Evolutionary conservation across 129 eudicot genomes (phyloP).

Genomic region (Rutidosis leptorrhynchoides): DNA sequence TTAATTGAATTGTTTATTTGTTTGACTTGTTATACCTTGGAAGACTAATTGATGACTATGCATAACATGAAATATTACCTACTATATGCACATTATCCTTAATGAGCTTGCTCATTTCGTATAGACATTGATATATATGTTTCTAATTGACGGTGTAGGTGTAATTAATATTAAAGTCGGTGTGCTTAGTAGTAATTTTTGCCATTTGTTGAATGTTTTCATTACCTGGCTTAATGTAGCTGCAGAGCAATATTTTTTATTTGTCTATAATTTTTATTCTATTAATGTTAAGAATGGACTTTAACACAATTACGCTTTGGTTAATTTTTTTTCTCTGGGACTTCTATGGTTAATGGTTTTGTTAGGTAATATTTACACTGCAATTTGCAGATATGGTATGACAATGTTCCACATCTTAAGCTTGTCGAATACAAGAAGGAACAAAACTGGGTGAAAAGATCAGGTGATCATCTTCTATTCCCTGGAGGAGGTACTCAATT

Average conservation of each 20-base stretch:
- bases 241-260: neutral
- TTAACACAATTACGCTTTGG: constrained; percentile 3
- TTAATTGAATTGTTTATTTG: neutral
- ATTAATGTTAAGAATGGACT: neutral
- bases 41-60: neutral
- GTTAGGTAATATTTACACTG: neutral
- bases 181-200: neutral
- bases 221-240: neutral
- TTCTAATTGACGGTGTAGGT: neutral
- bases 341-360: constrained; percentile 15
- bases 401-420: constrained; percentile 97
- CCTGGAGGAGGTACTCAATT: constrained; percentile 99
- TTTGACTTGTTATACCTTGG: neutral
- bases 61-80: constrained; percentile 7
- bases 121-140: neutral
- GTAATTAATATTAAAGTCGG: neutral
- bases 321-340: neutral
- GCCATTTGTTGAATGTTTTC: neutral
- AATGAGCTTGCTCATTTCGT: neutral
- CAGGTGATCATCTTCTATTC: constrained; percentile 72
- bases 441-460: constrained; percentile 81
- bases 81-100: constrained; percentile 5
- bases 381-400: constrained; percentile 73
- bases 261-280: neutral
- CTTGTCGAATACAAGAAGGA: constrained; percentile 97